A percentile compares a stretch with the other conserved stretches of the same genome.
Evolutionary conservation across 75 land plant species (phyloP).

Genomic region (Cryptomeria japonica): DNA sequence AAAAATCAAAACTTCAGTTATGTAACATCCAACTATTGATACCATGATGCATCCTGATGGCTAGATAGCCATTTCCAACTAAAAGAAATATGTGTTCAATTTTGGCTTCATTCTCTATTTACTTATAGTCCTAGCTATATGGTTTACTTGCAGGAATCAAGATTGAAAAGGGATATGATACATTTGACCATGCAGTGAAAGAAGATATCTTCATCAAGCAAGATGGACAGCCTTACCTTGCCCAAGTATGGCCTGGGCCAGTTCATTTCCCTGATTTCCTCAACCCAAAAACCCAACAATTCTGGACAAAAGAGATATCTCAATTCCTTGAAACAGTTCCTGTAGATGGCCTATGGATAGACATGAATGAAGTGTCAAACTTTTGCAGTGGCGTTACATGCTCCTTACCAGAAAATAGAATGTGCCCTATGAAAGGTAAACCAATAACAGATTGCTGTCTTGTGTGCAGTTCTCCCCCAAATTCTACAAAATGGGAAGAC

Average conservation of each 20-base stretch:
- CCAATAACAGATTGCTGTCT: conserved; percentile 26
- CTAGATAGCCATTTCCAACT: too few relatives aligned
- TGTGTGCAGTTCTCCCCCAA: conserved; percentile 14
- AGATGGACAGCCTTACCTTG: conserved; percentile 49
- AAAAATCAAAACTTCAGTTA: too few relatives aligned
- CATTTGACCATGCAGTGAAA: conserved; percentile 46
- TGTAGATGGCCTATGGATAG: conserved; percentile 51
- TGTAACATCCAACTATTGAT: too few relatives aligned
- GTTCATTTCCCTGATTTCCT: conserved; percentile 34
- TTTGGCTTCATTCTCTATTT: neutral
- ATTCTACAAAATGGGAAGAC: conserved; percentile 37
- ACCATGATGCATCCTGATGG: too few relatives aligned
- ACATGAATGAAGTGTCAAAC: conserved; percentile 50
- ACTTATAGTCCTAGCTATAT: neutral
- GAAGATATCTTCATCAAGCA: conserved; percentile 63
- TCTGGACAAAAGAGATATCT: conserved; percentile 36
- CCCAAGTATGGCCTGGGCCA: conserved; percentile 76
- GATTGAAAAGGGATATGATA: conserved; percentile 44
- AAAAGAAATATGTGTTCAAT: neutral
- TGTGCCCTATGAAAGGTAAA: conserved; percentile 15
- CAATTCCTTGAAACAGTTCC: conserved; percentile 31
- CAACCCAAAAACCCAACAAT: conserved; percentile 21
- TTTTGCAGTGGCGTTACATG: conserved; percentile 39
- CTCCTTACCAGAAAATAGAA: conserved; percentile 10
- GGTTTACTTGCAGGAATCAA: conserved; percentile 36